A percentile compares a stretch with the other conserved stretches of the same genome.
phyloP scores from a whole-genome alignment of 176 grass and related monocot species.

The Phyllostachys edulis region DNA sequence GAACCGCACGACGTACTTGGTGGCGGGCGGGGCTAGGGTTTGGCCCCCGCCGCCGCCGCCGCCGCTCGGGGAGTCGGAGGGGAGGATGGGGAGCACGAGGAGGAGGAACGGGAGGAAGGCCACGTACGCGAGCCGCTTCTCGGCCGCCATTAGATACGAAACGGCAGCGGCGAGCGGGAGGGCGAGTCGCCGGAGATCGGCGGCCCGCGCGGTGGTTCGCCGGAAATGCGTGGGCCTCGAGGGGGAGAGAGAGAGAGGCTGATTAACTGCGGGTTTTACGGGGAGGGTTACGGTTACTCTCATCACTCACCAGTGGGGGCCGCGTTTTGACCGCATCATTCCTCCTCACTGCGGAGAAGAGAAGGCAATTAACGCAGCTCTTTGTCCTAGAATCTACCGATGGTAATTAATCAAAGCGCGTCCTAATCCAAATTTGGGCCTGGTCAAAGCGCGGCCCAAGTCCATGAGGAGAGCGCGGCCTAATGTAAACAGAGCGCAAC shows the following conservation, averaged over 20 bases:
- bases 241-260: background rate
- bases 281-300: background rate
- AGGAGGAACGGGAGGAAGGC: conserved; percentile 43
- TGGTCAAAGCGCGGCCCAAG: background rate
- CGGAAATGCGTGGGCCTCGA: background rate
- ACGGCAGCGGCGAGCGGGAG: background rate
- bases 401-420: background rate
- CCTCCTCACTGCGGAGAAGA: background rate
- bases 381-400: background rate
- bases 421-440: background rate
- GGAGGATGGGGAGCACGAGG: conserved; percentile 37
- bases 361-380: background rate
- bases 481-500: background rate
- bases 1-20: conserved; percentile 81
- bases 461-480: background rate
- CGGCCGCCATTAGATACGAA: background rate
- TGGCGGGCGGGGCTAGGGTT: conserved; percentile 15
- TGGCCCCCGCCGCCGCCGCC: background rate
- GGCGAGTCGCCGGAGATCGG: conserved; percentile 38
- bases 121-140: conserved; percentile 35
- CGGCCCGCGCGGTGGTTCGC: conserved; percentile 23
- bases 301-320: background rate
- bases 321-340: background rate
- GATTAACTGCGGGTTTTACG: conserved; percentile 22
- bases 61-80: background rate